Evolutionary conservation across 768 basidiomycete species (phyloP).

Genomic region (Hygrocybe punicea): DNA sequence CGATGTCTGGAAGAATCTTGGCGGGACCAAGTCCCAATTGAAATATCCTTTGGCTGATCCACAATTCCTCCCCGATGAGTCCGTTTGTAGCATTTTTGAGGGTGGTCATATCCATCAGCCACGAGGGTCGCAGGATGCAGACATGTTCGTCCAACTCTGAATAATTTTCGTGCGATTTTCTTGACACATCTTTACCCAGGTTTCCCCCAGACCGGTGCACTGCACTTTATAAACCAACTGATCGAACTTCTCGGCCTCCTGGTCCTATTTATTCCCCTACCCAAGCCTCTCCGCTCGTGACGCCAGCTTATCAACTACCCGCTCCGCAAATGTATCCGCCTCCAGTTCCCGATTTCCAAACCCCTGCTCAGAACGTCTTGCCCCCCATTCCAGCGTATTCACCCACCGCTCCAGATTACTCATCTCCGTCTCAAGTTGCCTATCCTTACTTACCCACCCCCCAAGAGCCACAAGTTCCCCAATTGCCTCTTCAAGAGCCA

Average conservation of each 20-base stretch:
- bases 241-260: neutral
- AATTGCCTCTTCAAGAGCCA: neutral
- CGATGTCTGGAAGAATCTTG: neutral
- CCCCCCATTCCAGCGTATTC: neutral
- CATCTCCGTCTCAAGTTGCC: no score
- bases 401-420: no score
- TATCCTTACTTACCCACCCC: no score
- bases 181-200: neutral
- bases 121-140: neutral
- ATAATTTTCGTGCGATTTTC: neutral
- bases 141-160: neutral
- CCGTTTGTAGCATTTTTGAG: constrained; percentile 1
- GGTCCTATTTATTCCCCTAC: neutral
- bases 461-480: neutral
- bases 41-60: constrained; percentile 4
- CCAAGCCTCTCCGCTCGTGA: neutral
- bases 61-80: constrained; percentile 6
- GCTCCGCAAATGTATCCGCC: neutral
- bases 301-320: neutral
- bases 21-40: neutral
- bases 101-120: constrained; percentile 5
- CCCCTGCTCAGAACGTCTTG: neutral
- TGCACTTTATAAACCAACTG: neutral
- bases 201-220: neutral
- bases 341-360: neutral